Evolutionary conservation across 768 basidiomycete genomes (phyloP), one percentile per base, ranked within the genome.

Genomic region (Boletus reticulatus): DNA sequence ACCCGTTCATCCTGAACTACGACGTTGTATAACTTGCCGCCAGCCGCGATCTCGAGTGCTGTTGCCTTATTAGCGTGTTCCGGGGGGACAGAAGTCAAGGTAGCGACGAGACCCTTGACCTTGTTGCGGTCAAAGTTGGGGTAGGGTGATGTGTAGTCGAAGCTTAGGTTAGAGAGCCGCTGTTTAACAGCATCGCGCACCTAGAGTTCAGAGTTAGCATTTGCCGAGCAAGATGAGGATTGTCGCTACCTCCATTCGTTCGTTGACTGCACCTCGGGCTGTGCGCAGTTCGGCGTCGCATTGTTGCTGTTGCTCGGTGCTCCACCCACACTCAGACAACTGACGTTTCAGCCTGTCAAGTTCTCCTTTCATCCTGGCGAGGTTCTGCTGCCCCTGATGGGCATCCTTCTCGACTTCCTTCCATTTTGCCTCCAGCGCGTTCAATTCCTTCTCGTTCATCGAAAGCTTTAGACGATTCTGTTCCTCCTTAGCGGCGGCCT

Each of bases 1-100:
- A 95, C 84, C 53, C 81, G 81, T 72, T 98, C 94, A 66, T 96
- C 86, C 60, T 95, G 86, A 9, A 98, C 91, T 27, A 98, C 89
- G 37, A 98, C 92, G 59, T 98, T 93, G 73, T 89, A 97, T 10
- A 99, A 77, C 60, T 88, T 89, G 1, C 84, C 86, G 0, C 94
- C 94, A 0, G 94, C 95, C 17, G 91, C 85, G 58, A 98, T 87
- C 72, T 99, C 97, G 5, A 98, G 79, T 3, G 97, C 97, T 0
- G 92, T 94, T 2, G 94, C 84, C 54, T 89, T 89, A 65, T 86
- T 75, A 67, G 84, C 85, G 68, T 96, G 83, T 42, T 80, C 76
- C 16, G 80, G 73, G 36, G 84, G 79, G 1, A 99, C 81, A 0
- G 83, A 78, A 62, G 98, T 84, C n/a, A 98, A 79, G n/a, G 84